Percentiles rank a stretch among this genome's conserved stretches.
Evolutionary conservation across 441 rosid genomes (phyloP).

Genomic region (Sinapis alba): DNA sequence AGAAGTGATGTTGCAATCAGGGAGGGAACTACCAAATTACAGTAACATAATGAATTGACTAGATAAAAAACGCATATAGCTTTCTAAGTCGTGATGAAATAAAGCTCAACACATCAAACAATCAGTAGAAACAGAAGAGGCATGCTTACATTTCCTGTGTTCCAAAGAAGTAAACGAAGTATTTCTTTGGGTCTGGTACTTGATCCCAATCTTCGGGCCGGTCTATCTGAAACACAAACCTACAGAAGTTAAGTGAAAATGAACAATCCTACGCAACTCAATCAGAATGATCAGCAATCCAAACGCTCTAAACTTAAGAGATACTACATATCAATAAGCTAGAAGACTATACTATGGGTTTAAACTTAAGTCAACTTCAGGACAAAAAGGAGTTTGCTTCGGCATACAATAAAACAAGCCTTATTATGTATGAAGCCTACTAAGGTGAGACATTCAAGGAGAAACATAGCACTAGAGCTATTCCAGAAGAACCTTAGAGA

Average conservation of each 20-base stretch:
- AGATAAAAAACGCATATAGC: background rate
- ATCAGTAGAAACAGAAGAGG: constrained; percentile 15
- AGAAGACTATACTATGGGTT: constrained; percentile 1
- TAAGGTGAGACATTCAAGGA: background rate
- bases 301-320: background rate
- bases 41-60: background rate
- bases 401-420: background rate
- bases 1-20: background rate
- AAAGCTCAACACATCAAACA: constrained; percentile 12
- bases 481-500: background rate
- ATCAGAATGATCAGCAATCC: background rate
- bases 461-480: background rate
- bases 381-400: background rate
- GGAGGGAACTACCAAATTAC: constrained; percentile 1
- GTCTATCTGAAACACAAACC: constrained; percentile 66
- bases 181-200: constrained; percentile 73
- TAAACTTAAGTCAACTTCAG: background rate
- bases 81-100: background rate
- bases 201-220: constrained; percentile 83
- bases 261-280: constrained; percentile 11
- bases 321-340: constrained; percentile 2
- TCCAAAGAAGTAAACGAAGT: constrained; percentile 87
- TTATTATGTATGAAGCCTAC: background rate
- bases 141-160: constrained; percentile 86
- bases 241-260: constrained; percentile 16